phyloP scores from a whole-genome alignment of 2,329 filamentous ascomycete genomes.

The Xylaria sp. region DNA sequence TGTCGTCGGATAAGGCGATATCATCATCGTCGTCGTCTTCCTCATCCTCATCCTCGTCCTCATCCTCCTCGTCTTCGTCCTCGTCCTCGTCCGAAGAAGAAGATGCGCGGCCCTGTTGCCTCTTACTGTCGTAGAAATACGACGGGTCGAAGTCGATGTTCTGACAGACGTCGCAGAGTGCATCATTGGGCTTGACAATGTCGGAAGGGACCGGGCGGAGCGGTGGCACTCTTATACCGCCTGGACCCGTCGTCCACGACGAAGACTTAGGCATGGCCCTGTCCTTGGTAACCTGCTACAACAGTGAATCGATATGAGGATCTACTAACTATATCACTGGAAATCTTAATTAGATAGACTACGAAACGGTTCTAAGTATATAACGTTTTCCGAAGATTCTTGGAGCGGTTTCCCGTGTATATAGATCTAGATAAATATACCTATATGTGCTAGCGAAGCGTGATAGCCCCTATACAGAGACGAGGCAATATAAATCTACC shows the following conservation, averaged over 20 bases:
- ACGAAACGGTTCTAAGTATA: background rate
- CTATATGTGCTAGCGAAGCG: too few relatives aligned
- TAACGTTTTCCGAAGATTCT: background rate
- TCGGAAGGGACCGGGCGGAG: constrained; percentile 15
- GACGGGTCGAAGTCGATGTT: constrained; percentile 17
- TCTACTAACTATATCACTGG: background rate
- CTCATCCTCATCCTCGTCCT: background rate
- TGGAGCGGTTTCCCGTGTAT: background rate
- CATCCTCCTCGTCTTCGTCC: background rate
- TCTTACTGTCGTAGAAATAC: constrained; percentile 6
- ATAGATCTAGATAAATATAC: too few relatives aligned
- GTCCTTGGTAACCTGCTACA: background rate
- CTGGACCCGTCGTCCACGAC: constrained; percentile 11
- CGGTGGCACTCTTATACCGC: constrained; percentile 21
- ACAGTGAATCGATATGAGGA: background rate
- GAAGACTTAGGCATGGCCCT: constrained; percentile 8
- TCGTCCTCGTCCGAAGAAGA: constrained; percentile 12
- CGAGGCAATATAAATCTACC: background rate
- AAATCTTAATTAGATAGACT: background rate
- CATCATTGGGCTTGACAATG: constrained; percentile 9
- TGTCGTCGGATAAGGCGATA: constrained; percentile 16
- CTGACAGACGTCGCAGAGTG: constrained; percentile 24
- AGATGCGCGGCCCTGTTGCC: too few relatives aligned
- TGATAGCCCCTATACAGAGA: background rate
- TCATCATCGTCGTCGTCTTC: constrained; percentile 6